Evolutionary conservation across 257 asterid genomes (phyloP).

Genomic region (Nicotiana tomentosiformis): DNA sequence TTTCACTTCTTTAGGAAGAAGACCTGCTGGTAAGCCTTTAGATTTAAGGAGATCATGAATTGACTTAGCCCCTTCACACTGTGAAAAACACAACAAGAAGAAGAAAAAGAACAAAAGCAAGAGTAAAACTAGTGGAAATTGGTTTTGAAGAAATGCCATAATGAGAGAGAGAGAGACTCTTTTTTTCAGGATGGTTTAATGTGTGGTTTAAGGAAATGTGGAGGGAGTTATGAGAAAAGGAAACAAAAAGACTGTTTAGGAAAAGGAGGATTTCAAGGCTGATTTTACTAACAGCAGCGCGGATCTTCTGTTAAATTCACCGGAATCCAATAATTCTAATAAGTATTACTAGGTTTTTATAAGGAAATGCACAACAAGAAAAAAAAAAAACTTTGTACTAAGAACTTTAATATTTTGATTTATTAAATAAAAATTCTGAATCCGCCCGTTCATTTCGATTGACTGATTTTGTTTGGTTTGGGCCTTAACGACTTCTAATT

Average conservation of each 20-base stretch:
- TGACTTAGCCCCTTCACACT: constrained; percentile 18
- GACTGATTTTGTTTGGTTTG: neutral
- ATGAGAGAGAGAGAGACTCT: neutral
- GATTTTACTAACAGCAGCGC: constrained; percentile 5
- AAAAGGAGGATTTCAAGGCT: neutral
- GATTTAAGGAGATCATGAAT: constrained; percentile 76
- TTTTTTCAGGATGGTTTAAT: constrained; percentile 16
- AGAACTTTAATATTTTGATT: too few relatives aligned
- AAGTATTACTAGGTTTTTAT: too few relatives aligned
- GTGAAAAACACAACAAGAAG: constrained; percentile 8
- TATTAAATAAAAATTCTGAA: too few relatives aligned
- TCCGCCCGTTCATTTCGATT: neutral
- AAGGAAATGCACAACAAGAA: too few relatives aligned
- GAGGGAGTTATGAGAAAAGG: constrained; percentile 29
- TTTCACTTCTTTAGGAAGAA: constrained; percentile 63
- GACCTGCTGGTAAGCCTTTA: constrained; percentile 82
- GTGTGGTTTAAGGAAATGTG: constrained; percentile 27
- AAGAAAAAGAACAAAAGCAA: neutral
- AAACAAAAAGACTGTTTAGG: constrained; percentile 25
- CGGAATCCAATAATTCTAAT: too few relatives aligned
- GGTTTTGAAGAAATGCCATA: constrained; percentile 33
- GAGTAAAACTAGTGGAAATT: constrained; percentile 7
- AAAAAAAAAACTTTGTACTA: too few relatives aligned
- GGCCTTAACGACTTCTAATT: constrained; percentile 1
- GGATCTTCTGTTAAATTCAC: too few relatives aligned